Evolutionary conservation across 2,329 filamentous ascomycete genomes (phyloP).

Genomic region (Sarocladium kiliense): DNA sequence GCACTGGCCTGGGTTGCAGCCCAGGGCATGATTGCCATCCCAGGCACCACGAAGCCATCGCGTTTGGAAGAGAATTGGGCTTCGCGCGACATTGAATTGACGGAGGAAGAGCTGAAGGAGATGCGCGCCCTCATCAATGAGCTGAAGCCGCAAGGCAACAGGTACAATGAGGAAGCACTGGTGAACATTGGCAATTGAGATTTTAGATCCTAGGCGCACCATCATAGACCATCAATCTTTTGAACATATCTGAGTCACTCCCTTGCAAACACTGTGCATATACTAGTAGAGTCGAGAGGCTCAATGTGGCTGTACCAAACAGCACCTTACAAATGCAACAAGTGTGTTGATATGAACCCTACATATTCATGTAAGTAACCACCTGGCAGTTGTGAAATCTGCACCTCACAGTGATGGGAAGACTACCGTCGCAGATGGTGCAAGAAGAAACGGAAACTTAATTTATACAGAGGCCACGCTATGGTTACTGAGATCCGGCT

Average conservation of each 20-base stretch:
- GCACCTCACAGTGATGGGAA: too few relatives aligned
- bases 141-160: conserved; percentile 29
- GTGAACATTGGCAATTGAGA: not conserved
- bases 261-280: too few relatives aligned
- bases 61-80: conserved; percentile 35
- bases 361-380: too few relatives aligned
- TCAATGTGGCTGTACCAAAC: too few relatives aligned
- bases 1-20: conserved; percentile 34
- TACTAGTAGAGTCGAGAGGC: too few relatives aligned
- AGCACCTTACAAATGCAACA: too few relatives aligned
- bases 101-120: conserved; percentile 30
- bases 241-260: too few relatives aligned
- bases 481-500: not conserved
- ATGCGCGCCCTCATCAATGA: conserved; percentile 32
- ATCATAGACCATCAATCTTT: not conserved
- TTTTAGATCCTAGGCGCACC: not conserved
- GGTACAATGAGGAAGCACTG: conserved; percentile 18
- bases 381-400: too few relatives aligned
- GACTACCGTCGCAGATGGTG: not conserved
- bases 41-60: conserved; percentile 35
- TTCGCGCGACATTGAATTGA: conserved; percentile 29
- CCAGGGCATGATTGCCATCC: conserved; percentile 39
- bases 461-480: too few relatives aligned
- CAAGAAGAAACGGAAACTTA: not conserved
- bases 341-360: too few relatives aligned